Evolutionary conservation across 257 asterid genomes (phyloP).

Genomic region (Marsdenia floribunda): DNA sequence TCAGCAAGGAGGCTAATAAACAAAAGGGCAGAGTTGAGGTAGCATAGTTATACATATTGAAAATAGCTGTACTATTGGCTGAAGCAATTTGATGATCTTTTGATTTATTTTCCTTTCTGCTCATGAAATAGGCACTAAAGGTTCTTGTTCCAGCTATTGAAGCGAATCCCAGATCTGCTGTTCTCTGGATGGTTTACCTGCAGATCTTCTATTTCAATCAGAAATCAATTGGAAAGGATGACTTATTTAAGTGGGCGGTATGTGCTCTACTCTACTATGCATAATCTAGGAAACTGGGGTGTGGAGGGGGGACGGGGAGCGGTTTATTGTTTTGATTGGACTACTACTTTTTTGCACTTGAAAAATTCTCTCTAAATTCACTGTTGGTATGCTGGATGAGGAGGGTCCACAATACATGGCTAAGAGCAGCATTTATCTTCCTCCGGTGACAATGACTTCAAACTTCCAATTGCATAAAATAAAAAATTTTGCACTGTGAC

Average conservation of each 20-base stretch:
- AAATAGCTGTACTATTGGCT: not conserved
- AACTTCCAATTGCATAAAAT: not conserved
- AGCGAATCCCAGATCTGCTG: constrained; percentile 27
- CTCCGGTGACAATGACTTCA: not conserved
- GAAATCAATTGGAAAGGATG: constrained; percentile 36
- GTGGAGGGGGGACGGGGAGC: too few species aligned
- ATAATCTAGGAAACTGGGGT: not conserved
- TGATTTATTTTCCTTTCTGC: not conserved
- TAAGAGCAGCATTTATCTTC: not conserved
- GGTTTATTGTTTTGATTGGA: not conserved
- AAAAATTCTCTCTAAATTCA: not conserved
- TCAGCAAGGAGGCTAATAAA: constrained; percentile 32
- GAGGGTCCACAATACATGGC: not conserved
- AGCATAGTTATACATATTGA: not conserved
- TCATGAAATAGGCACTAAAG: constrained; percentile 30
- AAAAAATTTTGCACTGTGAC: not conserved
- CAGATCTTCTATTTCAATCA: constrained; percentile 41
- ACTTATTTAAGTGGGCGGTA: constrained; percentile 41
- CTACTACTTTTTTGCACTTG: not conserved
- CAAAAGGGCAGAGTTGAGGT: constrained; percentile 34
- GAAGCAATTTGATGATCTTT: constrained; percentile 11
- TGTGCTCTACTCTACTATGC: constrained; percentile 7
- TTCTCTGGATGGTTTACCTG: constrained; percentile 44
- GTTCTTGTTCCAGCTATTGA: constrained; percentile 43
- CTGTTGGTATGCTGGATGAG: not conserved